Base-by-base conservation (phyloP, 2,329 filamentous ascomycete species). In the Aurifilum marmelostoma region DNA sequence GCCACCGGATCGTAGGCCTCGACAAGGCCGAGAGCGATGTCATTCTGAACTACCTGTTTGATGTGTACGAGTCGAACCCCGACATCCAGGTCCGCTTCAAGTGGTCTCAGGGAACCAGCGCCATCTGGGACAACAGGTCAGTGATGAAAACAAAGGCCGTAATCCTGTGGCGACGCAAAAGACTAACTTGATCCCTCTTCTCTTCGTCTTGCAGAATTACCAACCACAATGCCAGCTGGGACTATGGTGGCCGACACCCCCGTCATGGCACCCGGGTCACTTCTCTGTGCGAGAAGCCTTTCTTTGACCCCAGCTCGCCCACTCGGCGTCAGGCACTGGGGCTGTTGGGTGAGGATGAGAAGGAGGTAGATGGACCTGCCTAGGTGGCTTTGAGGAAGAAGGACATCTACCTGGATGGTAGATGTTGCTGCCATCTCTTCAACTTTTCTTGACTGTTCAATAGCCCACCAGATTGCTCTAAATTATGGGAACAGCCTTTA, bases 161-260 rank as follows among this genome's bases (percentile, higher is more conserved):
- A n/a, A n/a, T n/a, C n/a, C n/a, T n/a, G n/a, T n/a, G n/a, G n/a
- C n/a, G n/a, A n/a, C n/a, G n/a, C n/a, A n/a, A n/a, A n/a, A n/a
- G n/a, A n/a, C n/a, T 37, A 37, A 9, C 34, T 37, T 37, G 9
- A 37, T 50, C 14, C 21, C 16, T 21, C 21, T 32, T 18, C 24
- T 32, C 32, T 7, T 29, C 6, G 1, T 58, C 7, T 11, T 12
- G 6, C 43, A 88, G 88, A 52, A 90, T 92, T 69, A 92, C 91
- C 0, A 92, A 92, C 50, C 90, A 93, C 73, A 92, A 91, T 71
- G 90, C 90, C 0, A 89, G 87, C 73, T 93, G 89, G 89, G 90
- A 93, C 73, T 92, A 92, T 74, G 89, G 87, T 43, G 89, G 89
- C 1, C 83, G 80, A 27, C 83, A 92, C 75, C 88, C 90, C 0